Evolutionary conservation across 2,329 filamentous ascomycete genomes (phyloP), one percentile per base, ranked within the genome.

Genomic region (Verticillium nonalfalfae): DNA sequence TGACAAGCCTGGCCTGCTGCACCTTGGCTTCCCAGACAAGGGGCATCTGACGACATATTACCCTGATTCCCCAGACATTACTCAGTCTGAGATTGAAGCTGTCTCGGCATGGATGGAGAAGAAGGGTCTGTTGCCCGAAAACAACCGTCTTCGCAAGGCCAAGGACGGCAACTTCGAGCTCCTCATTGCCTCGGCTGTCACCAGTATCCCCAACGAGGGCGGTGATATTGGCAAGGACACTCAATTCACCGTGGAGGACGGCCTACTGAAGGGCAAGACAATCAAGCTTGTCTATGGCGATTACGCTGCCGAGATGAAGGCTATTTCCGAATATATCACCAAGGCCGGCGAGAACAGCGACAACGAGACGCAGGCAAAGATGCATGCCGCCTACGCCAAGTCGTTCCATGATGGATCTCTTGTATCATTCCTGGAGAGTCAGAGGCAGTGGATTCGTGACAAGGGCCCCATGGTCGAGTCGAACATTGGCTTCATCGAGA

Each of bases 11-110:
- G 82, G 83, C 15, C 78, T 90, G 65, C 86, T 94, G 82, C 89
- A 93, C 69, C 77, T 95, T 33, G 91, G 91, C 50, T 93, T 90
- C 72, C 81, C 86, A 1, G 88, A 90, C 39, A 81, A 86, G 35
- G 90, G 90, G 36, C 90, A 94, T 73, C 82, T 93, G 82, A 91
- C 89, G 3, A 90, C 88, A 1, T 95, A 94, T 74, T 95, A 94
- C 72, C 91, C 90, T 1, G 84, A 91, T 65, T 93, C 90, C 4
- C 81, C 88, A 7, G 78, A 80, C 55, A 93, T 95, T 70, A 91
- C 87, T 45, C 86, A 92, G 74, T 79, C 82, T 38, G 91, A 94
- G 72, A 92, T 95, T 61, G 83, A 83, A 54, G 85, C 85, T 18
- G 81, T 94, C 58, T 87, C 88, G n/a, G 81, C 84, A 61, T 90